phyloP scores from a whole-genome alignment of 176 grass and related monocot species.

The Avena atlantica region DNA sequence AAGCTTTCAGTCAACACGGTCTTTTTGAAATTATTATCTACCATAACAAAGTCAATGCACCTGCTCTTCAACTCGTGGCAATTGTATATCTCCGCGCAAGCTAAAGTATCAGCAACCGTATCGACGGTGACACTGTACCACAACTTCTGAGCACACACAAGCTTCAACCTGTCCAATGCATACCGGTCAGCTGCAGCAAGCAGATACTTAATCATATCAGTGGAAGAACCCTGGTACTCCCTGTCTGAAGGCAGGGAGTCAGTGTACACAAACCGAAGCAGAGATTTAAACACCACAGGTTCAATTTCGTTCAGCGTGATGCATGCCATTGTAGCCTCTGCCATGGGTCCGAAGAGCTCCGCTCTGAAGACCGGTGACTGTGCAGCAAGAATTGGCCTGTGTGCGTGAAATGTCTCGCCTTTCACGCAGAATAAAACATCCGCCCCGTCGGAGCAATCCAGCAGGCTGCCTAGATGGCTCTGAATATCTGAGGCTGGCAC shows the following conservation, averaged over 20 bases:
- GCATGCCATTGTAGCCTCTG: not conserved
- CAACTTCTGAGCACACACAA: constrained; percentile 50
- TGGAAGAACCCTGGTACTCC: not conserved
- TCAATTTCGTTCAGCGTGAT: constrained; percentile 40
- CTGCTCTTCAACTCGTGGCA: constrained; percentile 54
- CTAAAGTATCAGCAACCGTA: constrained; percentile 39
- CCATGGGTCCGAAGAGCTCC: constrained; percentile 43
- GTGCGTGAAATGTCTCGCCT: constrained; percentile 30
- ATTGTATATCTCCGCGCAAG: constrained; percentile 53
- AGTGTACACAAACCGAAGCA: constrained; percentile 63
- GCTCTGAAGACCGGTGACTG: constrained; percentile 39
- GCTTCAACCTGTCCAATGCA: constrained; percentile 59
- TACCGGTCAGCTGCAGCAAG: constrained; percentile 66
- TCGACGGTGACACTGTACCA: constrained; percentile 37
- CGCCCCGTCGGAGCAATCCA: not conserved
- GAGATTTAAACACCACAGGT: constrained; percentile 33
- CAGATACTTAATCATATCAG: not conserved
- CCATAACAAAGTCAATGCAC: constrained; percentile 54
- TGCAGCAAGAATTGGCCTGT: constrained; percentile 30
- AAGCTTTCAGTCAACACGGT: constrained; percentile 32
- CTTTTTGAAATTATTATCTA: constrained; percentile 47
- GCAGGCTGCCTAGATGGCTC: not conserved
- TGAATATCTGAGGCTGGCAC: constrained; percentile 36
- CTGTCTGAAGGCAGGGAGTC: constrained; percentile 26
- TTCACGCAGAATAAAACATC: constrained; percentile 45